These are phyloP conservation scores for Herpetospermum pedunculosum DNA, from an alignment of 306 rosid species.

Conservation along the genomic window DNA sequence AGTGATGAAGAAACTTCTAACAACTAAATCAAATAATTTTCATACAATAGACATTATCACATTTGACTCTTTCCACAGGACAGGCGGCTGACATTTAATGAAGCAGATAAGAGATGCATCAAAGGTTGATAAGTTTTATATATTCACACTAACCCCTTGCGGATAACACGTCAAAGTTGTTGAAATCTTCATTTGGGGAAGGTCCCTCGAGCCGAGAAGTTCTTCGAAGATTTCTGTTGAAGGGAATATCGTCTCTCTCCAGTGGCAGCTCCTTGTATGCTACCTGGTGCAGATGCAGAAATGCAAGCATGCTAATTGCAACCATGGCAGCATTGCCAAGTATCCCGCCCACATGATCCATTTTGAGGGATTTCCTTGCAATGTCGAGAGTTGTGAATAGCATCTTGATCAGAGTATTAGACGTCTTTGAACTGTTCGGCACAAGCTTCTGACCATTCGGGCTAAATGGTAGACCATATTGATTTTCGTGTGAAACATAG, in stretches of 20 bases:
- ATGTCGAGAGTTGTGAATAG: conserved; percentile 47
- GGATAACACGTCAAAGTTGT: conserved; percentile 54
- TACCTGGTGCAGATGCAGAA: conserved; percentile 62
- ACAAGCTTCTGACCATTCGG: conserved; percentile 26
- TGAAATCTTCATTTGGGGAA: conserved; percentile 25
- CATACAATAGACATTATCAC: background rate
- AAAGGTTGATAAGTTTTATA: background rate
- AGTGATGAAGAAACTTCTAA: background rate
- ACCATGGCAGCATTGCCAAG: conserved; percentile 73
- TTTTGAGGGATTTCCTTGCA: conserved; percentile 49
- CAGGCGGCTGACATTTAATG: background rate
- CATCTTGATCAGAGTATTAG: conserved; percentile 36
- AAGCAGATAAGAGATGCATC: background rate
- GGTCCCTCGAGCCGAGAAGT: conserved; percentile 28
- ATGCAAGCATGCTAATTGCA: conserved; percentile 63
- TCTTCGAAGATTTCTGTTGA: conserved; percentile 30
- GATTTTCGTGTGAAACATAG: conserved; percentile 35
- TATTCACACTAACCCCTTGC: conserved; percentile 55
- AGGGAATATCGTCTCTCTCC: conserved; percentile 25
- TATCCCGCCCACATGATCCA: conserved; percentile 56
- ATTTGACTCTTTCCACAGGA: background rate
- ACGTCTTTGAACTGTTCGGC: conserved; percentile 22
- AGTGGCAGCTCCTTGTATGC: conserved; percentile 27
- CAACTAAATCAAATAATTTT: background rate
- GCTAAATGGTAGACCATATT: conserved; percentile 26